Percentiles rank a stretch among this genome's conserved stretches.
phyloP scores from a whole-genome alignment of 495 filamentous ascomycete species.

The Xylaria intraflava region DNA sequence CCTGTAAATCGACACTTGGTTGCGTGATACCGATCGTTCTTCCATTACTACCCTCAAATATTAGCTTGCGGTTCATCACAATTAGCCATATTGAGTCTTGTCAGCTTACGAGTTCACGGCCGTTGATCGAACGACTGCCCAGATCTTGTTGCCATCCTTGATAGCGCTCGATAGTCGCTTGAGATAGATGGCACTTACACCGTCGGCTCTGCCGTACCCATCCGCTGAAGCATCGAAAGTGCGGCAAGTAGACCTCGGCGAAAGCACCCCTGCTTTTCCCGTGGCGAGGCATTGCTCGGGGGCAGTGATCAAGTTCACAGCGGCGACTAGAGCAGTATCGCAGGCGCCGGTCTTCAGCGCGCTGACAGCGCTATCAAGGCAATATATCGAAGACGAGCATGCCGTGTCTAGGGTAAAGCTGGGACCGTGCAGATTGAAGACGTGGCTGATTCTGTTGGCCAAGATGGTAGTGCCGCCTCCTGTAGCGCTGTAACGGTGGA shows the following conservation, averaged over 20 bases:
- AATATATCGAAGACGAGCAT: constrained; percentile 38
- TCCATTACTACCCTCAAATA: constrained; percentile 35
- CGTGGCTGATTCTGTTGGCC: too few species aligned
- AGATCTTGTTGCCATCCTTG: constrained; percentile 37
- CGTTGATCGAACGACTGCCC: constrained; percentile 41
- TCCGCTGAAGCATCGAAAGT: constrained; percentile 34
- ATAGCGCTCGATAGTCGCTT: constrained; percentile 43
- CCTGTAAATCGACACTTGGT: constrained; percentile 41
- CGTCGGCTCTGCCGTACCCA: constrained; percentile 25
- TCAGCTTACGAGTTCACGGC: constrained; percentile 31
- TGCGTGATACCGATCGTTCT: constrained; percentile 37
- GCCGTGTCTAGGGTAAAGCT: constrained; percentile 44
- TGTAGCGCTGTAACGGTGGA: constrained; percentile 20
- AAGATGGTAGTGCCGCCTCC: constrained; percentile 31
- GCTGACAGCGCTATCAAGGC: constrained; percentile 28
- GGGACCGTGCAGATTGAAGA: constrained; percentile 43
- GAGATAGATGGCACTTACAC: constrained; percentile 28
- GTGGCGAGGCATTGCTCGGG: constrained; percentile 26
- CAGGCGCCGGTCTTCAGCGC: too few species aligned
- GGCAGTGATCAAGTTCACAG: constrained; percentile 30
- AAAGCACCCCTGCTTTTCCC: constrained; percentile 36
- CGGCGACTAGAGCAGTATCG: constrained; percentile 33
- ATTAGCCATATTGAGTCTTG: not conserved
- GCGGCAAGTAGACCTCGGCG: constrained; percentile 34
- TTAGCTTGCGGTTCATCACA: not conserved